These are phyloP conservation scores for Funneliformis mosseae DNA, from an alignment of 192 early-diverging fungal genomes.

Conservation along the genomic window DNA sequence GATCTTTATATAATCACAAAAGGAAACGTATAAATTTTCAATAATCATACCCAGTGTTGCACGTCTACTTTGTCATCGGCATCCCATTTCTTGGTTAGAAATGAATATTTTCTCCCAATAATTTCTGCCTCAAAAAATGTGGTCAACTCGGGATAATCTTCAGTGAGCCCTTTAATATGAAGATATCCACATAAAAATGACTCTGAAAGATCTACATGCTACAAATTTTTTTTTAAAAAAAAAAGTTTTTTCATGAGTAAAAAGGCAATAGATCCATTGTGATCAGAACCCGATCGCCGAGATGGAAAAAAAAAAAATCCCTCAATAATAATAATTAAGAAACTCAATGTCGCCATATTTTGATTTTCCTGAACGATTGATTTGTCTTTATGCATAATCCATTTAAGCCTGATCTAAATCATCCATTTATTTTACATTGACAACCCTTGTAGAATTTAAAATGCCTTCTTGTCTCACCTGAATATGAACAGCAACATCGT, in stretches of 20 bases:
- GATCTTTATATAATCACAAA: too few species aligned
- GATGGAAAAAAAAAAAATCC: too few species aligned
- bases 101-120: conserved; percentile 74
- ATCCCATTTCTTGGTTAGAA: conserved; percentile 85
- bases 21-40: not conserved
- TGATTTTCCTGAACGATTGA: too few species aligned
- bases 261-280: too few species aligned
- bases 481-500: conserved; percentile 72
- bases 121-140: conserved; percentile 92
- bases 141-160: conserved; percentile 77
- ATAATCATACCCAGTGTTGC: conserved; percentile 71
- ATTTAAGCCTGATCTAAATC: not conserved
- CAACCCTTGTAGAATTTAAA: not conserved
- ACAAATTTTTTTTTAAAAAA: conserved; percentile 6
- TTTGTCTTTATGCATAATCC: too few species aligned
- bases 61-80: conserved; percentile 73
- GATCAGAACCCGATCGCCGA: too few species aligned
- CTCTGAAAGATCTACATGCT: conserved; percentile 69
- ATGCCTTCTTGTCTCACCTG: conserved; percentile 53
- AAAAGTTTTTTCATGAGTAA: not conserved
- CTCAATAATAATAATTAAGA: too few species aligned
- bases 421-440: not conserved
- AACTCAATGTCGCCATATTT: too few species aligned
- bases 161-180: conserved; percentile 79
- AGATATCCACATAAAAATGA: conserved; percentile 81